Base-by-base conservation (phyloP, 139 green algal genomes). In the Picochlorum sp. region DNA sequence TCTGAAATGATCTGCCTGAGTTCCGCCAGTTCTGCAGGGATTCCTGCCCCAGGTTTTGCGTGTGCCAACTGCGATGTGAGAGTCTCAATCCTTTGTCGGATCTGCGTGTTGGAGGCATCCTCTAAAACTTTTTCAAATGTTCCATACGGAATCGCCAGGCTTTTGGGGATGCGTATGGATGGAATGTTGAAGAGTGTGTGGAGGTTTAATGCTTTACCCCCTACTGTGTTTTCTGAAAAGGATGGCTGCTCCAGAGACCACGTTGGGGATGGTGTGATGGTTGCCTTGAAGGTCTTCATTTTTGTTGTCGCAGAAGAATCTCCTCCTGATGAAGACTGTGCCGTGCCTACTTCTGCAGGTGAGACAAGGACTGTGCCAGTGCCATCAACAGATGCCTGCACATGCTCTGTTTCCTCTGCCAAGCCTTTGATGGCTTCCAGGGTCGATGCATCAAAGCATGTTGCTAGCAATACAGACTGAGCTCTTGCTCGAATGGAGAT, bases 401-500 rank as follows among this genome's bases (percentile, higher is more conserved):
- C 56, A 47, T 65, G 45, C 41, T 47, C 67, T 23, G 71, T 24
- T 50, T 49, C 45, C 46, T 72, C 38, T 56, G 51, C 61, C 41
- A 71, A 38, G 3, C 15, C 28, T 20, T 52, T 49, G 18, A 71
- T 24, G 18, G 30, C 58, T 4, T 70, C 60, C 63, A 87, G 80
- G 26, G 79, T 67, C 20, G 14, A 69, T 3, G 64, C 58, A 60
- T 95, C 89, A 49, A 82, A 80, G 77, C 88, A 94, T 16, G 76
- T 80, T 38, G 87, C 90, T 52, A 96, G 74, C 57, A 96, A 76
- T 61, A 89, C 85, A n/a, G 72, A 67, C 47, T 89, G 81, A 15
- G 64, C 72, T 14, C 90, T 72, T 18, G 90, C 90, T 8, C 91
- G 74, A 73, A 97, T 95, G 45, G 91, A 87, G 11, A 96, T 79